These are phyloP conservation scores for Pugionium dolabratum DNA, from an alignment of 345 rosid genomes.

Conservation along the genomic window DNA sequence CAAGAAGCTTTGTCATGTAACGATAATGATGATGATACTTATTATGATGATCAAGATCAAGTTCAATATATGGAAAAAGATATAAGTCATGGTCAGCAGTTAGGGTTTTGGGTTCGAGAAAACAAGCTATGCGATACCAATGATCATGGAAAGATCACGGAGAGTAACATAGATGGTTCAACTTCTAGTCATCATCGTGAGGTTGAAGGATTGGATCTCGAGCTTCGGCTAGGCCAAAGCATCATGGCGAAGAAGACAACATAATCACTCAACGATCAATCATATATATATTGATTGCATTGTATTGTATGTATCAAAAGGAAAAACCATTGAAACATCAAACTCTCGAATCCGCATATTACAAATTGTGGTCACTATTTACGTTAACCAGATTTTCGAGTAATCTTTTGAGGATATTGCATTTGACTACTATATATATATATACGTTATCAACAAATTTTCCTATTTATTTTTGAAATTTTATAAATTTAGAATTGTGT, in stretches of 20 bases:
- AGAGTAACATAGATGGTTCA: conserved; percentile 25
- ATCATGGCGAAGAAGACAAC: conserved; percentile 29
- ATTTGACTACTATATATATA: conserved; percentile 26
- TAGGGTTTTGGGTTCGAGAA: conserved; percentile 34
- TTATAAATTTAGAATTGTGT: too few relatives aligned
- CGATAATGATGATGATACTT: neutral
- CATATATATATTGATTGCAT: conserved; percentile 22
- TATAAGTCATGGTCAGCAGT: conserved; percentile 3
- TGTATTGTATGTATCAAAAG: conserved; percentile 14
- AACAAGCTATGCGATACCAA: neutral
- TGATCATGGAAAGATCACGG: conserved; percentile 16
- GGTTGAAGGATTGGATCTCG: conserved; percentile 39
- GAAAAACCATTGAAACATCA: conserved; percentile 9
- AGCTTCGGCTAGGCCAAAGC: conserved; percentile 43
- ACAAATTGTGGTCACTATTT: neutral
- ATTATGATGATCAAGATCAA: too few relatives aligned
- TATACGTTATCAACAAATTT: neutral
- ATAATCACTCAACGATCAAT: conserved; percentile 9
- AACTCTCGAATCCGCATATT: conserved; percentile 26
- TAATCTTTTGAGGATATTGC: neutral
- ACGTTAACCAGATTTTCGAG: conserved; percentile 14
- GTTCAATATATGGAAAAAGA: conserved; percentile 19
- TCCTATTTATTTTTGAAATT: too few relatives aligned
- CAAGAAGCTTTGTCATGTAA: conserved; percentile 24
- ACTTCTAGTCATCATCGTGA: conserved; percentile 9